phyloP scores from a whole-genome alignment of 75 land plant genomes.

The Sequoiadendron giganteum region DNA sequence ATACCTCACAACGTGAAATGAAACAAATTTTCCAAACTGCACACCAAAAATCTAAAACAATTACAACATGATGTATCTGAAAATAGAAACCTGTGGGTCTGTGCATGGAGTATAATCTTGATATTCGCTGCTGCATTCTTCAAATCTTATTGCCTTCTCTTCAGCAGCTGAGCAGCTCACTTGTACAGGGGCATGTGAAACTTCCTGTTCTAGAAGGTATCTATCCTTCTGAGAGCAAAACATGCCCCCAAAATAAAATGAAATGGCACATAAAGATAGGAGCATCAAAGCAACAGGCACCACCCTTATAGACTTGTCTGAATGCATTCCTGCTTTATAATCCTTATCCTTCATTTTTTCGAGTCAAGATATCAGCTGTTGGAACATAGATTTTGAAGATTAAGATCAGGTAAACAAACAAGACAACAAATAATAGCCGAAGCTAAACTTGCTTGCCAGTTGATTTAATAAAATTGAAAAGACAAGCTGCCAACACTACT shows the following conservation, averaged over 20 bases:
- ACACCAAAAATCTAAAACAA: neutral
- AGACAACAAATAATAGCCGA: neutral
- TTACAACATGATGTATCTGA: neutral
- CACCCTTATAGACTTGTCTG: conserved; percentile 32
- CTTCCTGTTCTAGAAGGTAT: conserved; percentile 17
- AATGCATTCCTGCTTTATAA: conserved; percentile 22
- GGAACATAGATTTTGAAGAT: neutral
- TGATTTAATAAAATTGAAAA: neutral
- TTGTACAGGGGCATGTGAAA: neutral
- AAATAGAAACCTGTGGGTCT: conserved; percentile 54
- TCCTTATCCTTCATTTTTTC: conserved; percentile 46
- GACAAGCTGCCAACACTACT: neutral
- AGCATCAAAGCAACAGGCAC: conserved; percentile 53
- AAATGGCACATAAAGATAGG: conserved; percentile 65
- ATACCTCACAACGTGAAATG: neutral
- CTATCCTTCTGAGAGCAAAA: conserved; percentile 55
- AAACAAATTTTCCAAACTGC: neutral
- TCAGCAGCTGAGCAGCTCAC: neutral
- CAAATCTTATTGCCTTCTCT: conserved; percentile 23
- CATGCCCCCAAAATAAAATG: conserved; percentile 84
- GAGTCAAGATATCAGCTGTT: conserved; percentile 15
- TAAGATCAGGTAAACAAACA: neutral
- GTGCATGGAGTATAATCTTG: conserved; percentile 96
- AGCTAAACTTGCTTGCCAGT: neutral
- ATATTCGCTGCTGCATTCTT: conserved; percentile 61